Evolutionary conservation across 495 filamentous ascomycete genomes (phyloP), one percentile per base, ranked within the genome.

Genomic region (Tuber calosporum): DNA sequence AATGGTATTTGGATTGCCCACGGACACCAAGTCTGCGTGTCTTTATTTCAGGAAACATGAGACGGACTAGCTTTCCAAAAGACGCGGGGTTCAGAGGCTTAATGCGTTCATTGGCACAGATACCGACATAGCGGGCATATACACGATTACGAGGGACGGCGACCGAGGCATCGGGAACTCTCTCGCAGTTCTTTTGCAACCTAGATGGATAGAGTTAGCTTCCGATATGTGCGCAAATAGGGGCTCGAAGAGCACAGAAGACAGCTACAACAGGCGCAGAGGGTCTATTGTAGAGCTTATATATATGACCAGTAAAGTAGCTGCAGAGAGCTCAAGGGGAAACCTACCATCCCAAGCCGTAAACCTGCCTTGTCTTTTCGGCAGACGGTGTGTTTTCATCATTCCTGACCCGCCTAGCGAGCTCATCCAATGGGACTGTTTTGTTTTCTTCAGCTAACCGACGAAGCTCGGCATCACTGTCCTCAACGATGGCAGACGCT

Each of bases 1-100:
- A 99, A 80, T 99, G 96, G 82, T 99, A 99, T 82, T 99, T 99
- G 7, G 96, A 98, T 83, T 97, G 93, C 62, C 96, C 96, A 34
- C 95, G 89, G 58, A 98, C 93, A 66, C 95, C 95, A 19, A 99
- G 86, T 69, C 95, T 87, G 53, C 95, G 88, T 17, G 95, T 98
- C 81, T 96, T 93, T 26, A 99, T 89, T 66, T 93, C 93, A 1
- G 94, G 94, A 75, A 97, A 99, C 53, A 98, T 92, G 40, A 98
- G 94, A 17, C 96, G 88, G 38, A 99, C 95, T 38, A 98, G 88
- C 82, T 99, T 99, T 42, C 95, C 95, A 84, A 99, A 99, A 8
- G 94, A 97, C 8, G 95, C 95, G 41, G 96, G 93, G 78, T 99
- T 99, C 71, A 99, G 79, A 5, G 96, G 92, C 5, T 93, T 93